Base-by-base conservation (phyloP, 495 filamentous ascomycete species). In the Podospora comata region DNA sequence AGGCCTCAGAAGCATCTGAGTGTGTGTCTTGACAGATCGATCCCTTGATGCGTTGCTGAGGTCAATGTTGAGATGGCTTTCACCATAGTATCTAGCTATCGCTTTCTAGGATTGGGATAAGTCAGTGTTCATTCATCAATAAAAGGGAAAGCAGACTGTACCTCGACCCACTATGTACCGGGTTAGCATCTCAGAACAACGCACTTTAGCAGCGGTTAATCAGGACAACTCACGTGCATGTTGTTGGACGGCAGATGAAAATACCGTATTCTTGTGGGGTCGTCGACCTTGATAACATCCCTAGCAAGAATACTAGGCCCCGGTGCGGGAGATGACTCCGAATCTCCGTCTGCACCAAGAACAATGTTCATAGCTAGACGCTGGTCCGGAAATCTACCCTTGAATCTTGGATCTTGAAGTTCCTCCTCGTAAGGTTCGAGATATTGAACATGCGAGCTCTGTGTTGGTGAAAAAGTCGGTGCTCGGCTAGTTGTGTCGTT, bases 1-100 rank as follows among this genome's bases (percentile, higher is more conserved):
- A 1, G 70, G 73, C 4, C 74, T 34, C 7, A 79, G 65, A 1
- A 79, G 65, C 71, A 75, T 74, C 15, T 74, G 65, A 0, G 67
- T 68, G 5, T 62, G 54, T 0, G 60, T 71, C 4, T 18, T 60
- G 4, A 64, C 28, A 1, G 5, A 23, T 13, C 34, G 44, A 0
- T 70, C 44, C 0, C 66, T 61, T 16, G 39, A 13, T 48, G 39
- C 39, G 26, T 62, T n/a, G 11, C 28, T 68, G 39, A 28, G 48
- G 18, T 13, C 23, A 16, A 69, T 62, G 13, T 68, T 60, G 0
- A 63, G 69, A 1, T 30, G 32, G 26, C 67, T 53, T 18, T 71
- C 66, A 4, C 65, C 62, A n/a, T 73, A 73, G 53, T 75, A 75
- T 7, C 65, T 39, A 19, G 69, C 62, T 16, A 75, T 73, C 0